phyloP scores from a whole-genome alignment of 768 basidiomycete species.

The Russula abietina region DNA sequence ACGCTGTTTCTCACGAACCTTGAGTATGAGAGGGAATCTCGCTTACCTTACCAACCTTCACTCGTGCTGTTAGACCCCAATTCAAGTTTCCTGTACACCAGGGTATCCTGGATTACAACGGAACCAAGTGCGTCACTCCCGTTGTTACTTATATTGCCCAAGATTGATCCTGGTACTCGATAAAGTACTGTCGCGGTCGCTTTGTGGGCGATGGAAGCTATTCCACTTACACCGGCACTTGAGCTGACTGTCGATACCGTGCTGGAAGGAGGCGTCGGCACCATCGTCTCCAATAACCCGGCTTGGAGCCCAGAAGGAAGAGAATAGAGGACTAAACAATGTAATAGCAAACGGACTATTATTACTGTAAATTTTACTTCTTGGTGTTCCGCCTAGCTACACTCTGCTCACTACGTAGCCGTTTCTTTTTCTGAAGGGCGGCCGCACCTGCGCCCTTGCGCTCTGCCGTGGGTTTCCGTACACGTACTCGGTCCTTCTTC shows the following conservation, averaged over 20 bases:
- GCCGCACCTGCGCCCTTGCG: conserved; percentile 28
- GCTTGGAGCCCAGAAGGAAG: conserved; percentile 17
- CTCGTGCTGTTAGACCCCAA: conserved; percentile 50
- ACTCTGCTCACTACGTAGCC: conserved; percentile 51
- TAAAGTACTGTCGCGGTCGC: conserved; percentile 27
- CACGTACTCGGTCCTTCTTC: conserved; percentile 43
- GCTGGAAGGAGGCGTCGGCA: conserved; percentile 29
- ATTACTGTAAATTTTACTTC: conserved; percentile 56
- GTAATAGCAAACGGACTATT: neutral
- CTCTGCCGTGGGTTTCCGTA: conserved; percentile 39
- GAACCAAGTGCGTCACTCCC: conserved; percentile 50
- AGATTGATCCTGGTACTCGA: neutral
- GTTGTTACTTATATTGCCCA: neutral
- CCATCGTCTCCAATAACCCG: conserved; percentile 27
- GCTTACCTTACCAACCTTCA: neutral
- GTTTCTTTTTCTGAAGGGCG: conserved; percentile 36
- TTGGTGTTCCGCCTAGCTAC: conserved; percentile 51
- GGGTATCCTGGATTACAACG: conserved; percentile 70
- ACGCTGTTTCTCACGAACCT: neutral
- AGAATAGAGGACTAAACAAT: neutral
- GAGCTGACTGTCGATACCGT: conserved; percentile 28
- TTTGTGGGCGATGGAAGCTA: conserved; percentile 33
- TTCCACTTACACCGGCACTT: conserved; percentile 26
- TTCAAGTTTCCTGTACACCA: conserved; percentile 77
- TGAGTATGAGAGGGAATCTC: neutral